Conservation (phyloP, 106 monocot genomes). For the Phalaenopsis equestris region DNA sequence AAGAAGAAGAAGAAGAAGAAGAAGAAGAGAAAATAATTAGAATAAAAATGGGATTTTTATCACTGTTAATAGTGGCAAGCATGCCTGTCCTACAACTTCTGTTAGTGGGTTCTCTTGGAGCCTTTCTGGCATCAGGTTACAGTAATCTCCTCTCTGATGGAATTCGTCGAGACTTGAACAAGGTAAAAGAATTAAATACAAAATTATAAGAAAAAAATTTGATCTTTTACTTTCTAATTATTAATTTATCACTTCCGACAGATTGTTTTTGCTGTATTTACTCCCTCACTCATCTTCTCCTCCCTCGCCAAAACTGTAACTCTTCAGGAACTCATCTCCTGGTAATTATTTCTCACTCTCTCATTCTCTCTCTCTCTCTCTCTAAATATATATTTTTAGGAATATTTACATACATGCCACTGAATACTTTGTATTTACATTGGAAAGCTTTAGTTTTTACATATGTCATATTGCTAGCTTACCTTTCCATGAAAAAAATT, state of each 20-base stretch:
- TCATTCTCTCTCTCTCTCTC: neutral
- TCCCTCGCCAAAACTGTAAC: slow-evolving; percentile 50
- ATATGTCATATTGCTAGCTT: no score
- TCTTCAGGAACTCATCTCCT: slow-evolving; percentile 42
- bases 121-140: slow-evolving; percentile 41
- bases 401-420: no score
- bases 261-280: slow-evolving; percentile 45
- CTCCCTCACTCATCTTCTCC: slow-evolving; percentile 42
- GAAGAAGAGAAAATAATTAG: neutral
- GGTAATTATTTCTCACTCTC: slow-evolving; percentile 11
- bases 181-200: slow-evolving; percentile 24
- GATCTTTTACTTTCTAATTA: neutral
- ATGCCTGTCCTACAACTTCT: slow-evolving; percentile 63
- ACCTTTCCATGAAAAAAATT: no score
- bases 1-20: no score
- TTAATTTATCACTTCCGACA: neutral
- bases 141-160: slow-evolving; percentile 27
- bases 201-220: neutral
- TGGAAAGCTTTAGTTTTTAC: no score
- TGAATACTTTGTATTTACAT: no score
- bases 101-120: slow-evolving; percentile 57
- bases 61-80: slow-evolving; percentile 42
- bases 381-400: no score
- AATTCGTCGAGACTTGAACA: slow-evolving; percentile 49
- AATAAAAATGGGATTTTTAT: slow-evolving; percentile 46